phyloP scores from a whole-genome alignment of 2,329 filamentous ascomycete species.

The Colletotrichum tabaci region DNA sequence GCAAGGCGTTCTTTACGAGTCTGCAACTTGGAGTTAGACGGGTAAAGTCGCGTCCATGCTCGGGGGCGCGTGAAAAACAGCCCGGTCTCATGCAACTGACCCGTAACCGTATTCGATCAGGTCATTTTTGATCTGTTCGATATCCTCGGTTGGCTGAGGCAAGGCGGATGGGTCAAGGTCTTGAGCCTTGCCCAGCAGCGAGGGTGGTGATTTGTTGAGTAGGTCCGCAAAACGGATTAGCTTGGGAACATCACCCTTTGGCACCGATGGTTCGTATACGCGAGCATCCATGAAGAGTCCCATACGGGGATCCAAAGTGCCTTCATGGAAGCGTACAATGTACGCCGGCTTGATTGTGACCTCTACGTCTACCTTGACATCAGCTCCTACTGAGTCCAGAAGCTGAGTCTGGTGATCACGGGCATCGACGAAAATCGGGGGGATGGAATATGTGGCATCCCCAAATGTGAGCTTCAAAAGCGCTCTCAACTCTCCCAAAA shows the following conservation, averaged over 20 bases:
- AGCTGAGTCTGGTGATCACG: background rate
- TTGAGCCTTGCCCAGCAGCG: no score
- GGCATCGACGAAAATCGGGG: constrained; percentile 28
- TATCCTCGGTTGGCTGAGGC: background rate
- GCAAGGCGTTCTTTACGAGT: no score
- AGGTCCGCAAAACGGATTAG: no score
- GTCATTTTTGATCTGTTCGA: constrained; percentile 3
- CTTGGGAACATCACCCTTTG: no score
- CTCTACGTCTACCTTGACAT: constrained; percentile 11
- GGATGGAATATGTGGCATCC: background rate
- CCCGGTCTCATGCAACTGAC: background rate
- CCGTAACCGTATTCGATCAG: background rate
- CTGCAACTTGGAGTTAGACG: no score
- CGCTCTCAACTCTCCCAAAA: constrained; percentile 1
- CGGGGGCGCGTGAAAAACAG: no score
- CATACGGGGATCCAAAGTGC: constrained; percentile 23
- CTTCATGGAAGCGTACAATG: constrained; percentile 24
- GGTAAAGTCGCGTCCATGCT: no score
- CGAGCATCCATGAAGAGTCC: constrained; percentile 8
- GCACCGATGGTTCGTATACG: no score
- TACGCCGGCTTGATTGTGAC: constrained; percentile 28
- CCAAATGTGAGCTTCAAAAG: constrained; percentile 13
- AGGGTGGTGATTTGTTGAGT: no score
- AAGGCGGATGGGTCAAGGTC: no score
- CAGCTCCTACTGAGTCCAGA: background rate